Percentiles rank a stretch among this genome's conserved stretches.
Evolutionary conservation across 371 early-diverging fungal genomes (phyloP).

Genomic region (Apophysomyces elegans): DNA sequence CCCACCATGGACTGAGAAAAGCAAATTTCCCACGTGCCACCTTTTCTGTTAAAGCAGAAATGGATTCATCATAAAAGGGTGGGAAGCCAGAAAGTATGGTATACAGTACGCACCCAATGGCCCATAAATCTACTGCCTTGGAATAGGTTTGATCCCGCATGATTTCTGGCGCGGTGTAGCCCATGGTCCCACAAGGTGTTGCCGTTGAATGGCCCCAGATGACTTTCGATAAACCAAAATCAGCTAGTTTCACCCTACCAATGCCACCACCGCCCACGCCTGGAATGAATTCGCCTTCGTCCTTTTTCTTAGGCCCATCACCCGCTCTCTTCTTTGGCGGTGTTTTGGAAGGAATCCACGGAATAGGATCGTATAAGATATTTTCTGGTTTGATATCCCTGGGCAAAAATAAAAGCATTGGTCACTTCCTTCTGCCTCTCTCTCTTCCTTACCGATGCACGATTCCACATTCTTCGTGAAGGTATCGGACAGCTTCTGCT

Average conservation of each 20-base stretch:
- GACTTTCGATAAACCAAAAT: constrained; percentile 86
- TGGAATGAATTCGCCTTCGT: constrained; percentile 73
- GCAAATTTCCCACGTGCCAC: constrained; percentile 78
- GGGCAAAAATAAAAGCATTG: constrained; percentile 23
- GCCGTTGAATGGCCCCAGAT: constrained; percentile 81
- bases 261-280: constrained; percentile 84
- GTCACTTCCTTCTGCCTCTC: background rate
- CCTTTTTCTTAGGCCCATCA: constrained; percentile 63
- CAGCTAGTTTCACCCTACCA: constrained; percentile 83
- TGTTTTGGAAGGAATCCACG: constrained; percentile 36
- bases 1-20: constrained; percentile 90
- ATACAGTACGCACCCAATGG: constrained; percentile 91
- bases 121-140: constrained; percentile 93
- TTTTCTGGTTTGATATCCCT: constrained; percentile 93
- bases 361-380: constrained; percentile 71
- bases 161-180: constrained; percentile 93
- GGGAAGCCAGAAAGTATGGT: constrained; percentile 90
- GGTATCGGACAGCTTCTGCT: constrained; percentile 85
- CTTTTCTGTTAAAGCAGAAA: constrained; percentile 73
- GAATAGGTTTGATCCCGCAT: constrained; percentile 81
- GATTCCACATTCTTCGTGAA: constrained; percentile 88
- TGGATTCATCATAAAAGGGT: constrained; percentile 88
- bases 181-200: constrained; percentile 93
- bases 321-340: constrained; percentile 11
- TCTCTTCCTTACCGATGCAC: constrained; percentile 73